Evolutionary conservation across 257 asterid species (phyloP), one percentile per base, ranked within the genome.

Genomic region (Voacanga thouarsii): DNA sequence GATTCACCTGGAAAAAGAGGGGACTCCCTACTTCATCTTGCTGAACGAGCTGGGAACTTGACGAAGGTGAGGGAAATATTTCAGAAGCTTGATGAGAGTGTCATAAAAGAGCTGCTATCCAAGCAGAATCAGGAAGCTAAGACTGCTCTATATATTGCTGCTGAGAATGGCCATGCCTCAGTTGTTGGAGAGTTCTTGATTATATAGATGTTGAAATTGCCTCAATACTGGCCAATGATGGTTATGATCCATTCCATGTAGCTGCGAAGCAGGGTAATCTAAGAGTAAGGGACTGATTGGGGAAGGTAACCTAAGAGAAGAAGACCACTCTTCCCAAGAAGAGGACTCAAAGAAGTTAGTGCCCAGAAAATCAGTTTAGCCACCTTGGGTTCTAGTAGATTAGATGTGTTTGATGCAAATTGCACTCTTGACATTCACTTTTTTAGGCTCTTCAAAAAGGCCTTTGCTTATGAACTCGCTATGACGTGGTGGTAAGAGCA

Each of bases 1-100:
- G 98, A 93, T 67, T 96, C 99, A 0, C 99, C 99, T 1, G 98
- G 98, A 21, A 96, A 93, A 78, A 73, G 97, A 45, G 99, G 99
- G 45, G 99, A 96, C 79, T 71, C 96, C 9, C 92, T 89, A 0
- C 97, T 96, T 67, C 99, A 96, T 87, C 96, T 90, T 44, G 96
- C 98, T 56, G 91, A 92, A 19, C 77, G 99, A 79, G 92, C 92
- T 2, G 98, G 97, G 64, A 96, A 96, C 87, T 80, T 93, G 79
- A 88, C 86, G 71, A 96, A 89, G 80, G 94, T 90, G 82, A 90
- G 75, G 69, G 98, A 93, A 30, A 87, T 93, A 71, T 80, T 93
- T 79, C 91, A 92, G 76, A 92, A 86, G 75, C 82, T 86, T 57
- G 97, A 88, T 44, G 80, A 39, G 14, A 78, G 82, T 78, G 89